Conservation (phyloP, 768 basidiomycete genomes). For the Mycena metata region DNA sequence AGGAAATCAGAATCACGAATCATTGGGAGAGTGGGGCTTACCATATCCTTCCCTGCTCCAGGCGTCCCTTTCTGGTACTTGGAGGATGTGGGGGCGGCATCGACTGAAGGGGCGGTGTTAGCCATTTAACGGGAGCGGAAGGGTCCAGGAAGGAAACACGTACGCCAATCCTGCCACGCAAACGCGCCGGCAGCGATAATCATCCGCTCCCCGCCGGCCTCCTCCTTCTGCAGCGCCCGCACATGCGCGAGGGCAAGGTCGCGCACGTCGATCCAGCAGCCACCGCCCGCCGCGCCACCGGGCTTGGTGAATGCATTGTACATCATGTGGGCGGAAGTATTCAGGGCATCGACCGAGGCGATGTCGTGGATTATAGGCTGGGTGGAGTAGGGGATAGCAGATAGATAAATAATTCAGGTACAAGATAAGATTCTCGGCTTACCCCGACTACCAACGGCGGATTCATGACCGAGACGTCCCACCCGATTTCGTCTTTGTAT, state of each 20-base stretch:
- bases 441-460: constrained; percentile 64
- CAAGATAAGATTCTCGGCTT: too few species aligned
- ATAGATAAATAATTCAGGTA: neutral
- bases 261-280: constrained; percentile 59
- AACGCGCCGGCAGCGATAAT: constrained; percentile 54
- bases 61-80: constrained; percentile 51
- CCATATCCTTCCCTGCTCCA: constrained; percentile 45
- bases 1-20: too few species aligned
- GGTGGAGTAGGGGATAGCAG: neutral
- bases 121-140: neutral
- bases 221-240: constrained; percentile 59
- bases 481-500: constrained; percentile 56
- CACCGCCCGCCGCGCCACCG: constrained; percentile 40
- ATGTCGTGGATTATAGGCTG: constrained; percentile 57
- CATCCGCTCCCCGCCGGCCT: constrained; percentile 67
- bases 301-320: constrained; percentile 47
- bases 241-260: constrained; percentile 69
- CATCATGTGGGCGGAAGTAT: constrained; percentile 51
- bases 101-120: constrained; percentile 13
- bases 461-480: constrained; percentile 67
- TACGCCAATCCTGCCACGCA: constrained; percentile 43
- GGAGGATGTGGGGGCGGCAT: constrained; percentile 35
- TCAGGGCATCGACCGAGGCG: constrained; percentile 47
- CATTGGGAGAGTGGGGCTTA: neutral
- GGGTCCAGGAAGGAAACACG: constrained; percentile 12